A percentile compares a stretch with the other conserved stretches of the same genome.
phyloP scores from a whole-genome alignment of 768 basidiomycete genomes.

The Nidularia pulvinata region DNA sequence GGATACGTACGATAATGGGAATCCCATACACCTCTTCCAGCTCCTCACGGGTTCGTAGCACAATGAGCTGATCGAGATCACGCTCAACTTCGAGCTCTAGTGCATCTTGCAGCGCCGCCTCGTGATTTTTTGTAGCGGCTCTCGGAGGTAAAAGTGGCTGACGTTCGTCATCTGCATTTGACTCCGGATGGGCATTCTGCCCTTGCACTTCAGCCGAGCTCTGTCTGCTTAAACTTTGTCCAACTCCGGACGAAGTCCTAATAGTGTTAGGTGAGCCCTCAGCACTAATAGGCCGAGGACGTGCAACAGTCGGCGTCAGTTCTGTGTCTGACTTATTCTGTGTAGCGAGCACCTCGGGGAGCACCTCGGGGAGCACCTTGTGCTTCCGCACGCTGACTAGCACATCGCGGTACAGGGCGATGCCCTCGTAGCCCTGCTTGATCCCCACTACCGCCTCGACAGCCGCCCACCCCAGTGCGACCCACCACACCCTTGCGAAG shows the following conservation, averaged over 20 bases:
- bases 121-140: slow-evolving; percentile 3
- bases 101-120: slow-evolving; percentile 3
- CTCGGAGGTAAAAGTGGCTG: slow-evolving; percentile 7
- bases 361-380: not conserved
- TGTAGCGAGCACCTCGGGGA: too few species aligned
- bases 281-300: not conserved
- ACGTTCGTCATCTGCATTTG: not conserved
- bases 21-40: slow-evolving; percentile 79
- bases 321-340: not conserved
- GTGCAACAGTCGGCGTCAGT: not conserved
- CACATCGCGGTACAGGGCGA: slow-evolving; percentile 68
- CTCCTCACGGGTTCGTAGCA: slow-evolving; percentile 68
- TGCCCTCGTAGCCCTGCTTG: slow-evolving; percentile 69
- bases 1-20: slow-evolving; percentile 68
- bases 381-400: slow-evolving; percentile 45
- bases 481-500: slow-evolving; percentile 76
- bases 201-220: not conserved
- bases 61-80: slow-evolving; percentile 66
- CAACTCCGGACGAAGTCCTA: not conserved
- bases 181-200: slow-evolving; percentile 1
- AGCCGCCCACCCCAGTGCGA: slow-evolving; percentile 74
- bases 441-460: slow-evolving; percentile 68
- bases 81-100: slow-evolving; percentile 49
- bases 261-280: not conserved
- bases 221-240: not conserved